Base-by-base conservation (phyloP, 2,329 filamentous ascomycete genomes). In the Beauveria caledonica region DNA sequence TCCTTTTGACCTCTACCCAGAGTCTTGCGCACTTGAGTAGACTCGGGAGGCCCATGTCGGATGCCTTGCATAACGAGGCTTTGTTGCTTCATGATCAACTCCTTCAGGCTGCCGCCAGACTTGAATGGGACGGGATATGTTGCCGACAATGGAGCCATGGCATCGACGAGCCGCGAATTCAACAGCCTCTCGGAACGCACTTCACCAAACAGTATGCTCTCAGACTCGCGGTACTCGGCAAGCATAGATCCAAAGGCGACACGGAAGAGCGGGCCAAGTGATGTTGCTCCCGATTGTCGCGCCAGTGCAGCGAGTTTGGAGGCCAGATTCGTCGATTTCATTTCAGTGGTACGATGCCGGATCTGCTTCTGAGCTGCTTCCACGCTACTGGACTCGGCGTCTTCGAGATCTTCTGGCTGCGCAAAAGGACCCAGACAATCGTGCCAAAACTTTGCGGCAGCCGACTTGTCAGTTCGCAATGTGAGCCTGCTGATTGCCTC, bases 91-190 rank as follows among this genome's bases (percentile, higher is more conserved):
- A 42, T 21, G 33, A 53, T 25, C 50, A 53, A 42, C 33, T 53
- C 50, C 21, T 42, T 42, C 50, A 53, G 33, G 19, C 50, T 39
- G 33, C 50, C 50, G 21, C n/a, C 36, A 53, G 50, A n/a, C n/a
- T 23, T 53, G 33, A 53, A 53, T 23, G 50, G 50, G 3, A 53
- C 50, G 33, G 50, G 50, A 42, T 53, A 53, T 42, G 50, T 53
- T 53, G 50, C 50, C 36, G 50, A 53, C 50, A 53, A 53, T n/a
- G 50, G 50, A 25, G 50, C 50, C 50, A 53, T 53, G 50, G 50
- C 50, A 53, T 53, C 50, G 4, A 53, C 50, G 33, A 53, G 50
- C 19, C 50, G 50, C 21, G 50, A 25, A 27, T 53, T 53, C 33
- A 53, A 17, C n/a, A 53, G 50, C 50, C 50, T 53, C 50, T 53